Base-by-base conservation (phyloP, 2,329 filamentous ascomycete species). In the Fusarium sp. region DNA sequence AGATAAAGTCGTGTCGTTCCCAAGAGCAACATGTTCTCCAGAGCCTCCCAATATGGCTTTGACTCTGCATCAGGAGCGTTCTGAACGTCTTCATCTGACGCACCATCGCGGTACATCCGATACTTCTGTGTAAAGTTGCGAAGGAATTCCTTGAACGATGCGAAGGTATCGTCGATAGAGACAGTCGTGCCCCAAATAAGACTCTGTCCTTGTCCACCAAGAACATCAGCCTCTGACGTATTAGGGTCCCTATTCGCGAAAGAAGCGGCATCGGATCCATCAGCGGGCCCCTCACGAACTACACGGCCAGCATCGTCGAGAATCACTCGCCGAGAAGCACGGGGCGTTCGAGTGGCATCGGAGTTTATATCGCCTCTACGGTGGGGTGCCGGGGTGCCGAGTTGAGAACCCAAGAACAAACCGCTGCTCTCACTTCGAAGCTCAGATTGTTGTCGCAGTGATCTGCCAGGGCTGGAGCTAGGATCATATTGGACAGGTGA, bases 171-270 rank as follows among this genome's bases (percentile, higher is more conserved):
- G 68, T 94, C 91, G 60, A 99, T 93, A 10, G 96, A 98, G 56
- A 99, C 94, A 44, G 97, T 98, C 48, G 96, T 99, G 82, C 96
- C 96, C 96, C 96, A 99, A 73, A 99, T 96, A 66, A 97, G 90
- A 75, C 93, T 91, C 63, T 92, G 92, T 44, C 93, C 94, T 66
- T 90, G 90, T 5, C 95, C 96, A 44, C 95, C 96, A 45, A 98
- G 89, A 2, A 88, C 90, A 79, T 98, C 93, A 2, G 96, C 96
- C 81, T 99, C 96, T 5, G 96, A 98, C 12, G 95, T 98, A 72
- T 92, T 93, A 2, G 94, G 94, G 75, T 98, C 88, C 75, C 88
- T 83, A 79, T 90, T 90, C 41, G 86, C 85, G 76, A 90, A 91
- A 1, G 90, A 89, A 28, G 88, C 85, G 2, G 89, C 88, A 75